Base-by-base conservation (phyloP, 768 basidiomycete species). In the Sarcodon aspratus region DNA sequence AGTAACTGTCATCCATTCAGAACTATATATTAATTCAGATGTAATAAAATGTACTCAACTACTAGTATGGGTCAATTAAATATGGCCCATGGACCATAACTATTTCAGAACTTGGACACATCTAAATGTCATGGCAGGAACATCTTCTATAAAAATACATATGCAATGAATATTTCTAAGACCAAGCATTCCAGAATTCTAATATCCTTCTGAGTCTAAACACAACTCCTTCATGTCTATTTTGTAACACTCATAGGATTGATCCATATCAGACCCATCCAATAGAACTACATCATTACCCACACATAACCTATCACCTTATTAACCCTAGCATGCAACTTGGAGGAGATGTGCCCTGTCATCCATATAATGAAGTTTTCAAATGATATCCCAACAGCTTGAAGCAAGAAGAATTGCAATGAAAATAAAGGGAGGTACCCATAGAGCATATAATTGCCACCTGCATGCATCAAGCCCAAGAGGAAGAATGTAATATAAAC, bases 241-340 rank as follows among this genome's bases (percentile, higher is more conserved):
- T 27, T 27, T 27, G 21, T 5, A 27, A 27, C 21, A 27, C 21
- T 27, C 21, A 27, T 2, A 27, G 21, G 21, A 45, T 49, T 18
- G 31, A 54, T 42, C 10, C 37, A 50, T 33, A 42, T 21, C 31
- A 35, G 47, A 31, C 32, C 49, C 18, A 48, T 46, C 34, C 35
- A 44, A 27, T 42, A 35, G 17, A 52, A 48, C 54, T 51, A 55
- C 37, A 44, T 33, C 6, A 46, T 18, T 27, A 50, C 52, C 52
- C 52, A 55, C 1, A 47, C 40, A 33, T 53, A 55, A 13, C 54
- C 54, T 9, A 53, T 27, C 21, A 5, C 40, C 40, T 9, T 27
- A 5, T 27, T 27, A 27, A 27, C 5, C 21, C 21, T 13, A 27
- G 40, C 40, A 27, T 27, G 40, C 9, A 27, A 9, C 40, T 15